These are phyloP conservation scores for Iris macrosiphon DNA, from an alignment of 106 monocot genomes.

Conservation along the genomic window DNA sequence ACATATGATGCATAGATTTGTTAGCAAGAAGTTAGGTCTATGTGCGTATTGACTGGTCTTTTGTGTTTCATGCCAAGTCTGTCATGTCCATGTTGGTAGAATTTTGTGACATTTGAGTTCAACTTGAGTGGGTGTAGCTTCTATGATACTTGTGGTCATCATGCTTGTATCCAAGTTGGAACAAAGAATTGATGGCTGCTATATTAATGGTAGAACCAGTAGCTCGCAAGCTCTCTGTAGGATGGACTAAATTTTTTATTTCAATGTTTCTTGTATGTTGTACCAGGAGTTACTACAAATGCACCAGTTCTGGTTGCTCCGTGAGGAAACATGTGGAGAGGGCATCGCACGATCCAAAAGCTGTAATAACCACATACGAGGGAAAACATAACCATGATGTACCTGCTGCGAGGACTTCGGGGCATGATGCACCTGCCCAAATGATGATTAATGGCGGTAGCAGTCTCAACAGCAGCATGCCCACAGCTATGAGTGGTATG, in stretches of 20 bases:
- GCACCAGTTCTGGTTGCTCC: slow-evolving; percentile 80
- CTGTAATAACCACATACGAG: slow-evolving; percentile 97
- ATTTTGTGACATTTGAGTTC: too few species aligned
- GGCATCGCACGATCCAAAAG: slow-evolving; percentile 94
- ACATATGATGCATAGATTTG: too few species aligned
- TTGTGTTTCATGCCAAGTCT: too few species aligned
- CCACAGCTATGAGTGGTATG: slow-evolving; percentile 20
- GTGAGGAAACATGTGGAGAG: slow-evolving; percentile 97
- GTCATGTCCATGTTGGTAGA: too few species aligned
- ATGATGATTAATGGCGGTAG: slow-evolving; percentile 5
- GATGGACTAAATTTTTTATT: background rate
- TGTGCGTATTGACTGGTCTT: too few species aligned
- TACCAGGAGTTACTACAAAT: slow-evolving; percentile 92
- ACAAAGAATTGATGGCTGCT: too few species aligned
- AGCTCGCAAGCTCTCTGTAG: background rate
- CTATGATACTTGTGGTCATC: too few species aligned
- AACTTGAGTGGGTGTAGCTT: too few species aligned
- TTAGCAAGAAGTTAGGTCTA: too few species aligned
- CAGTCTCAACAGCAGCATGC: slow-evolving; percentile 16
- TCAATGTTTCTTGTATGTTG: background rate
- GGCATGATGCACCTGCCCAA: slow-evolving; percentile 28
- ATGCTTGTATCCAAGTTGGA: too few species aligned
- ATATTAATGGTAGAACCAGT: too few species aligned
- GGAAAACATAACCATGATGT: slow-evolving; percentile 99
- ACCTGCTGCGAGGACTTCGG: slow-evolving; percentile 56